Evolutionary conservation across 495 filamentous ascomycete genomes (phyloP), one percentile per base, ranked within the genome.

Genomic region (Talaromyces adpressus): DNA sequence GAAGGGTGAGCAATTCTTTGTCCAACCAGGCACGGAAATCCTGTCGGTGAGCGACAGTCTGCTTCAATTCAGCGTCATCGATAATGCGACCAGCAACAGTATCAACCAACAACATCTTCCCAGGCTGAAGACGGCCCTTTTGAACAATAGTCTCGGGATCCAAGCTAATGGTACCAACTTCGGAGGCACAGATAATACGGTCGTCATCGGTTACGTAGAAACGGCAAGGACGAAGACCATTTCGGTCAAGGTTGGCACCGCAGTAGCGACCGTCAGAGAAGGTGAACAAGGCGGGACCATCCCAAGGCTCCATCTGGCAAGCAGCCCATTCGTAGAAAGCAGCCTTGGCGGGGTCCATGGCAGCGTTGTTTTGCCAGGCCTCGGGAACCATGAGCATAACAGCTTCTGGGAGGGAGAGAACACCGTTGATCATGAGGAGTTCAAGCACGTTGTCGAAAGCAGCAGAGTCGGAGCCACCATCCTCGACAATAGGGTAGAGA

Each of bases 281-380:
- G 2, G 93, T 97, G 81, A 99, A 99, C 25, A 99, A 84, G 64
- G 94, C 94, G 16, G 94, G 94, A 8, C 94, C 94, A 76, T 99
- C 94, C 94, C 94, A 99, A 29, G 94, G 93, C 79, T 99, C 94
- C 94, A 99, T 99, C 82, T 96, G 89, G 77, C 94, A 99, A 52
- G 92, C 93, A 65, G 94, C 94, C 94, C 94, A 99, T 75, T 99
- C 94, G 77, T 99, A 99, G 78, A 97, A 99, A 45, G 94, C 93
- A 30, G 93, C 91, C 79, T 98, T 99, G 73, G 89, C 89, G 23
- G 94, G 92, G 68, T 97, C 92, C 89, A 98, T 95, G 57, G 85
- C 80, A 20, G 85, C 75, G 74, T 98, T 97, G 65, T 92, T 95
- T 80, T 99, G 92, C 94, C 94, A 99, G 49, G 94, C 93, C 73